Evolutionary conservation across 768 basidiomycete species (phyloP), one percentile per base, ranked within the genome.

Genomic region (Gautieria morchelliformis): DNA sequence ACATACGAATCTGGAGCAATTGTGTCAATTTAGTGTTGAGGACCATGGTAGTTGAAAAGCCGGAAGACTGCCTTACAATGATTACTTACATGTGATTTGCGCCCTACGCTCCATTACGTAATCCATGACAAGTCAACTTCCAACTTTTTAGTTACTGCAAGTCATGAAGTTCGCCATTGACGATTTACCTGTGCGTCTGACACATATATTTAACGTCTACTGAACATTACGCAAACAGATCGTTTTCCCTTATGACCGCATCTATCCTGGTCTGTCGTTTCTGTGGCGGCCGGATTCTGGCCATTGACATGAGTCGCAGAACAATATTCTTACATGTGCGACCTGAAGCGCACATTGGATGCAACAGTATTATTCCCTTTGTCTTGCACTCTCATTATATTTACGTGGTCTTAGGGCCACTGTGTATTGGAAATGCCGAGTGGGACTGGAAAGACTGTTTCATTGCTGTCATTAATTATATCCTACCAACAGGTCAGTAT

Each of bases 401-500:
- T 19, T 24, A 22, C 10, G 39, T 53, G 17, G 44, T 20, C 55
- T 42, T 63, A 98, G 93, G 96, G 96, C 51, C 96, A 99, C 64
- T 97, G 96, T 69, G 92, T 98, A n/a, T 79, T 99, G 39, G 96
- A 99, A 75, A 99, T 99, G 96, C 96, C 96, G 60, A 98, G 96
- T 11, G 96, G 96, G 15, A 99, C 96, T 20, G 96, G 96, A 22
- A 99, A 99, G 75, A 99, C 96, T 0, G 96, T 99, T 24, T 97
- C 93, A 11, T 75, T 99, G 9, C 76, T 99, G 17, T 93, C 91
- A 2, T 72, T 99, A 56, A 99, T 99, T 71, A 88, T 99, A 39
- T 96, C 95, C 14, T 99, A 98, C 67, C 95, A 98, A 72, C 93
- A 96, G 75, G 95, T 89, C 59, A 59, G 71, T 62, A 24, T 3